Base-by-base conservation (phyloP, 805 yeast species). In the Yarrowia yakushimensis region DNA sequence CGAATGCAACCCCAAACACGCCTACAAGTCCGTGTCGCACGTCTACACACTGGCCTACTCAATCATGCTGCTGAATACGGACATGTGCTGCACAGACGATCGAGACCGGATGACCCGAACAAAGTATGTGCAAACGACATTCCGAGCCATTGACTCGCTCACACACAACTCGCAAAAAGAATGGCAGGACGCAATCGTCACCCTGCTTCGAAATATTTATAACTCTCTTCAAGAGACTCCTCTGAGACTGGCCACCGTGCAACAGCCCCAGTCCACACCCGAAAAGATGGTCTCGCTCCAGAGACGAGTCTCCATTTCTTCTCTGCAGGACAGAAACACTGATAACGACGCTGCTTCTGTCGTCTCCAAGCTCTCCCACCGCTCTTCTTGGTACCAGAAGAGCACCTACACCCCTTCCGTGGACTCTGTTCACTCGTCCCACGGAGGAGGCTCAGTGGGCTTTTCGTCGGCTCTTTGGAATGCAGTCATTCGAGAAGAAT, bases 41-140 rank as follows among this genome's bases (percentile, higher is more conserved):
- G 83, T 87, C 63, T 90, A 88, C 71, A 82, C 90, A 31, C 78
- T 88, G 4, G 78, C 88, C 34, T 90, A 88, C 73, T 81, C 91
- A 2, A 76, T 90, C 67, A 78, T 90, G 60, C 79, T 90, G 60
- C 77, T 88, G 59, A 90, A 90, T 72, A 87, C 96, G 0, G 91
- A 90, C 63, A 76, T 88, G 48, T 90, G 89, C 73, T 84, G 86
- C 63, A 67, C 77, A 41, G 79, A 77, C 34, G 69, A 66, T 28
- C 15, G 64, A 10, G 60, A 77, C 72, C 63, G 66, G 65, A 54
- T 77, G 75, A 42, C 66, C 74, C 72, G 69, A 77, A 81, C 68
- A 2, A 68, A 66, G 45, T 69, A 68, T 62, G 69, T 68, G 28
- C 68, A 66, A 27, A 66, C 67, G 30, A 68, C 71, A 0, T 54